Base-by-base conservation (phyloP, 805 yeast genomes). In the Sugiyamaella floridensis region DNA sequence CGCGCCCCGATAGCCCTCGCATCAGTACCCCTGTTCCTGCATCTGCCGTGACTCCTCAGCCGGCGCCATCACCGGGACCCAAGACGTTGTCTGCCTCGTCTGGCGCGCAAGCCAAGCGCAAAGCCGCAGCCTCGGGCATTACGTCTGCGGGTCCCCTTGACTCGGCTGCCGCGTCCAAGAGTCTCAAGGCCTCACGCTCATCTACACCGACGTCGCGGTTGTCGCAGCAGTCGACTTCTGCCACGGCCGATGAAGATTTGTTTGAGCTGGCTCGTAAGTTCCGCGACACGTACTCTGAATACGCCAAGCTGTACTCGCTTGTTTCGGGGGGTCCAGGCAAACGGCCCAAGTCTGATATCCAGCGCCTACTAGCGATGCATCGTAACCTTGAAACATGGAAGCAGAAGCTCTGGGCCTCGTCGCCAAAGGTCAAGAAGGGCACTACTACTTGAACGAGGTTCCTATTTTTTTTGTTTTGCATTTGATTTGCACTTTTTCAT, bases 341-440 rank as follows among this genome's bases (percentile, higher is more conserved):
- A 22, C 55, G 58, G 29, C 55, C 58, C 20, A 52, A 58, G 42
- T 48, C 63, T 42, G 66, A 66, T 53, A 67, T 65, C 53, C 76
- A 64, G 60, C 70, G 67, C 61, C 65, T 81, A 47, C 70, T 74
- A 60, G 75, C 75, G 48, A 61, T 81, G 66, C 86, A 81, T 63
- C 73, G 73, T 32, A 71, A 72, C 43, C 65, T 82, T 48, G 72
- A 77, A 16, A 72, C 73, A 42, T 79, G 84, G 84, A 81, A 81
- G 63, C 72, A 71, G 54, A 71, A 75, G 58, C 68, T 81, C 16
- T 79, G 83, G 83, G 78, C 75, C n/a, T 45, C 40, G 16, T 22
- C 47, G 32, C 37, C 45, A 9, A 37, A 37, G 12, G 37, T 14
- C 32, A 37, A 28, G n/a, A 45, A 34, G 48, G 20, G 41, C 40